Evolutionary conservation across 768 basidiomycete species (phyloP).

Genomic region (Panus rudis): DNA sequence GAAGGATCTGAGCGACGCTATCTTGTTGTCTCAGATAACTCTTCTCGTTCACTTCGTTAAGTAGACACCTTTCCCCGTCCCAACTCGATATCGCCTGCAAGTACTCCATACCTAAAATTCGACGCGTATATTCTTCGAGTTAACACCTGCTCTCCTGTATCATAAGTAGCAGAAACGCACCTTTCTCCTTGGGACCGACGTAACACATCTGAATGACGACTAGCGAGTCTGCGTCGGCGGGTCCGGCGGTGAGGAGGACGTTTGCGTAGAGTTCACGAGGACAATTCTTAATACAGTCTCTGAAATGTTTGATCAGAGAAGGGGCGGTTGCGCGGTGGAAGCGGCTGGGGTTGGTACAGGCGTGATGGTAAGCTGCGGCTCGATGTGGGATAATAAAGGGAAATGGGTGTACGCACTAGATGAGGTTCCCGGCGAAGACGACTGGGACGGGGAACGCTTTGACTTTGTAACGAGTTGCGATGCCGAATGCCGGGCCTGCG

Average conservation of each 20-base stretch:
- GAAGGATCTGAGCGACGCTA: slow-evolving; percentile 83
- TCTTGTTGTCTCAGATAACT: slow-evolving; percentile 87
- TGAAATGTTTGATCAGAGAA: slow-evolving; percentile 84
- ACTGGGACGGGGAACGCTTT: slow-evolving; percentile 85
- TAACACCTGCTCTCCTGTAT: too few relatives aligned
- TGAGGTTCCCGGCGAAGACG: slow-evolving; percentile 87
- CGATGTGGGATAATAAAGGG: not conserved
- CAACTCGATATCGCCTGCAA: slow-evolving; percentile 82
- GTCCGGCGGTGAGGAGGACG: slow-evolving; percentile 85
- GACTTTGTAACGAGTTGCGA: slow-evolving; percentile 86
- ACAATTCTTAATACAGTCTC: slow-evolving; percentile 87
- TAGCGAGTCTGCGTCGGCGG: slow-evolving; percentile 74
- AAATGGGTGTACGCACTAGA: slow-evolving; percentile 58
- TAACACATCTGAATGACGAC: slow-evolving; percentile 92
- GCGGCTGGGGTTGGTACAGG: slow-evolving; percentile 41
- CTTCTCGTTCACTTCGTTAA: slow-evolving; percentile 90
- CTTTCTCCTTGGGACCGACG: slow-evolving; percentile 66
- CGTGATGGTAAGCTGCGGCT: not conserved
- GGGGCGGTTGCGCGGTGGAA: slow-evolving; percentile 85
- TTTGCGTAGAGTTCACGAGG: slow-evolving; percentile 87
- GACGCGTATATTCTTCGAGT: too few relatives aligned
- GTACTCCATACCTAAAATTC: slow-evolving; percentile 68
- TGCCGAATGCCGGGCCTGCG: slow-evolving; percentile 75
- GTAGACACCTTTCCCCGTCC: slow-evolving; percentile 79
- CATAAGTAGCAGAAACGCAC: too few relatives aligned